Evolutionary conservation across 1,284 basidiomycete species (phyloP).

Genomic region (Boletus semigastroideus): DNA sequence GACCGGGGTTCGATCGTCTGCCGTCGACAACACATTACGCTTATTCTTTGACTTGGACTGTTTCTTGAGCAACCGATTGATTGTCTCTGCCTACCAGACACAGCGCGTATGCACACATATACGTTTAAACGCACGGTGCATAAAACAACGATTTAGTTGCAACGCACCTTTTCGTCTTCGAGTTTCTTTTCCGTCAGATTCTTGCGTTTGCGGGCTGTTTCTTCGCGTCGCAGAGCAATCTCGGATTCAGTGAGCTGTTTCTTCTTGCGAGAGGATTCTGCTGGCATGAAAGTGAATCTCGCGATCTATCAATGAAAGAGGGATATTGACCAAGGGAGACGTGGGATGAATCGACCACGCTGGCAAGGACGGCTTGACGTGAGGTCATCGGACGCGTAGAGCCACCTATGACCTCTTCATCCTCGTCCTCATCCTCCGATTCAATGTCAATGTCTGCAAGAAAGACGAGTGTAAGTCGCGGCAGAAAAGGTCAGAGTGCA

Average conservation of each 20-base stretch:
- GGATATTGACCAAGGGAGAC: conserved; percentile 41
- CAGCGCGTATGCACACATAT: neutral
- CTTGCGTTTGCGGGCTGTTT: conserved; percentile 82
- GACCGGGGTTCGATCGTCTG: conserved; percentile 45
- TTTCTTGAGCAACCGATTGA: conserved; percentile 89
- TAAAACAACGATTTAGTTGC: neutral
- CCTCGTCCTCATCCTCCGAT: conserved; percentile 55
- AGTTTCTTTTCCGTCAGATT: conserved; percentile 88
- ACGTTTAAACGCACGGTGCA: neutral
- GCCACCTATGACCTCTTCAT: conserved; percentile 34
- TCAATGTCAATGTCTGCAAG: conserved; percentile 48
- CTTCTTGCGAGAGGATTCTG: conserved; percentile 64
- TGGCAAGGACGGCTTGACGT: conserved; percentile 70
- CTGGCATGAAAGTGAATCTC: conserved; percentile 23
- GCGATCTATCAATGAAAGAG: neutral
- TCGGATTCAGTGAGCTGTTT: conserved; percentile 82
- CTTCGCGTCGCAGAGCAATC: conserved; percentile 77
- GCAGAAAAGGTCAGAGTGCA: neutral
- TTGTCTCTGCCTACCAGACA: conserved; percentile 68
- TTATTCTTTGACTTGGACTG: conserved; percentile 72
- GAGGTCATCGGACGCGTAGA: conserved; percentile 59
- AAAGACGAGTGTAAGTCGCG: conserved; percentile 4
- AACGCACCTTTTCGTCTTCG: conserved; percentile 83
- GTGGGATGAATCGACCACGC: conserved; percentile 63
- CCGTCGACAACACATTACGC: conserved; percentile 50